Conservation (phyloP, 331 rosid genomes). For the Rosa hybrid region DNA sequence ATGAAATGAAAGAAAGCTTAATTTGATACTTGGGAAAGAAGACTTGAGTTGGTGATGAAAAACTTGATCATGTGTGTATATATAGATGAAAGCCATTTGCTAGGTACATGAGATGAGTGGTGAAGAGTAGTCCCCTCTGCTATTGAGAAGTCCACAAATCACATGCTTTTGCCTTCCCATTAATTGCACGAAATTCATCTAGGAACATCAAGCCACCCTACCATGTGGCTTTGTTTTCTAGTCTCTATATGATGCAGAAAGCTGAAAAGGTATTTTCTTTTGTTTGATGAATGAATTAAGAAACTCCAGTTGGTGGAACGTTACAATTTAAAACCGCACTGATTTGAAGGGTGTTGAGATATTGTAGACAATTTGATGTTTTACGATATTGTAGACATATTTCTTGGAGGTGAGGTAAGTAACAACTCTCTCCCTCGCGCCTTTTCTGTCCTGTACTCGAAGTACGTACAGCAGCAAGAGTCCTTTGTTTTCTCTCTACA, state of each 20-base stretch:
- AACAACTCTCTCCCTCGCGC: not conserved
- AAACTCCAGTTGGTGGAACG: not conserved
- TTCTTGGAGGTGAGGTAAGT: not conserved
- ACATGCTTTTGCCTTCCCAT: constrained; percentile 13
- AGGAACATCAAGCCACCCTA: not conserved
- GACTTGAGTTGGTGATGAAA: not conserved
- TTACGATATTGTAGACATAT: not conserved
- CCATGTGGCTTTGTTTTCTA: not conserved
- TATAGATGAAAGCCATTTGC: not conserved
- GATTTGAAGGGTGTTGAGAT: not conserved
- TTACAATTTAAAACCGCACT: not conserved
- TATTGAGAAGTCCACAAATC: not conserved
- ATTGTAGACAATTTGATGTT: not conserved
- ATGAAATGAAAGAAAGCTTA: constrained; percentile 1
- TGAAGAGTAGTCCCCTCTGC: not conserved
- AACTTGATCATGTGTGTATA: not conserved
- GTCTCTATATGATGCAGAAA: not conserved
- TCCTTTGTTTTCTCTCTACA: not conserved
- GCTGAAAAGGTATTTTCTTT: not conserved
- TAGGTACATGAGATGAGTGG: not conserved
- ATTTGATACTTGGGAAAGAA: not conserved
- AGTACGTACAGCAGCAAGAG: not conserved
- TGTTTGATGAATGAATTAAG: not conserved
- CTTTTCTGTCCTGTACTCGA: not conserved
- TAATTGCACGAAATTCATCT: not conserved